Evolutionary conservation across 208 protist genomes (phyloP), one percentile per base, ranked within the genome.

Genomic region (Novymonas esmeraldas): DNA sequence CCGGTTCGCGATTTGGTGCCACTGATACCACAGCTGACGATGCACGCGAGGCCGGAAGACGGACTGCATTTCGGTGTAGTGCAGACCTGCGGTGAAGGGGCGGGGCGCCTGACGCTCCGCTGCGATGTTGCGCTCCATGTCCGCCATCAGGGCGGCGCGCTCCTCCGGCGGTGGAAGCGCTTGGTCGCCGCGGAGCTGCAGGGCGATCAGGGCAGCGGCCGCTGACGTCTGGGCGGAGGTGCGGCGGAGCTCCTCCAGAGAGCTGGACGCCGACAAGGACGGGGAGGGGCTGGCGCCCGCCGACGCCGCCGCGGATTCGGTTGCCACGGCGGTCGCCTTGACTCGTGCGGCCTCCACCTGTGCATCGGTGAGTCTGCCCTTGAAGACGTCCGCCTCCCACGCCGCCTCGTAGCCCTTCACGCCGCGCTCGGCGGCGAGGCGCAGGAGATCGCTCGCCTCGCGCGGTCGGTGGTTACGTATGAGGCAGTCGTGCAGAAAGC

Each of bases 21-120:
- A 97, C 79, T 92, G 81, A 42, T 94, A 95, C 92, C 92, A 97
- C 48, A 93, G 72, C 65, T 95, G 89, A 6, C 92, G 80, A 71
- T 94, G 90, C 76, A 97, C 89, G 36, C 89, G 82, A 10, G 92
- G 92, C 16, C 92, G 84, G 67, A 97, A 97, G 31, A 86, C 84
- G 20, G 84, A 89, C 48, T 95, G 85, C 26, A 90, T 83, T 63
- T 94, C 87, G 0, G 85, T 92, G 51, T 49, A 31, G 71, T 94
- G 87, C 44, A 96, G 73, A 22, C 87, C 87, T 11, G 87, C 87
- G 22, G 87, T 92, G 73, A 90, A 94, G 18, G 90, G 91, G 33
- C 78, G 76, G 45, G 79, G 77, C 38, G 79, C 63, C 2, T 63
- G 41, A 34, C 20, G 64, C 73, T 94, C 78, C 34, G 69, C 58